phyloP scores from a whole-genome alignment of 225 moss, liverwort and hornwort species.

The Bryoerythrophyllum caledonicum region DNA sequence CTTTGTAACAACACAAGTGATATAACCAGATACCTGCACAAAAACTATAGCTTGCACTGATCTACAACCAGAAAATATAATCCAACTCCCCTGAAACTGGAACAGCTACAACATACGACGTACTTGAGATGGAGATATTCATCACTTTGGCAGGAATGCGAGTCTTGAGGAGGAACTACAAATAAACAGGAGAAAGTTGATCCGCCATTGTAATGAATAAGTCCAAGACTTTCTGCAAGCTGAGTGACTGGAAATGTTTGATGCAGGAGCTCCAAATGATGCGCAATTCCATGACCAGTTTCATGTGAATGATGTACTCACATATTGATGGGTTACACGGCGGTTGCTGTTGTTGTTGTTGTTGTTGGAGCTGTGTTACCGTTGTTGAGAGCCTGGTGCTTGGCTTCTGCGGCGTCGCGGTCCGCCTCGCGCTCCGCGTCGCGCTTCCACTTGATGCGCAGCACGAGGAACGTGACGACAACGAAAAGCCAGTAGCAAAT shows the following conservation, averaged over 20 bases:
- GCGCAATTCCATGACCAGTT: background rate
- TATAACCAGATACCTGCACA: background rate
- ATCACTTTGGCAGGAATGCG: background rate
- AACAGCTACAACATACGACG: too few species aligned
- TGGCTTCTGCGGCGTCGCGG: slow-evolving; percentile 20
- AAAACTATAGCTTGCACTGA: slow-evolving; percentile 6
- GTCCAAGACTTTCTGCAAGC: background rate
- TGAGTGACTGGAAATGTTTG: too few species aligned
- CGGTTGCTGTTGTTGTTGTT: background rate
- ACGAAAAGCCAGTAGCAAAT: slow-evolving; percentile 67
- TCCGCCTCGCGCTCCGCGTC: slow-evolving; percentile 44
- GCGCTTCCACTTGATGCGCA: slow-evolving; percentile 59
- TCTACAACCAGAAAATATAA: background rate
- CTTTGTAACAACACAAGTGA: background rate
- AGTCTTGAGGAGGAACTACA: too few species aligned
- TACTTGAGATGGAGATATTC: too few species aligned
- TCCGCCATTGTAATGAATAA: background rate
- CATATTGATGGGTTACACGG: slow-evolving; percentile 2
- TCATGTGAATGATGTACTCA: slow-evolving; percentile 6
- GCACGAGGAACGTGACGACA: slow-evolving; percentile 22
- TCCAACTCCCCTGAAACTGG: background rate
- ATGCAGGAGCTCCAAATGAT: background rate
- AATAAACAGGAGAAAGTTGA: too few species aligned
- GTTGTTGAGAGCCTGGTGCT: background rate
- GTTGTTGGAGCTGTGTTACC: background rate